Conservation (phyloP, 306 rosid genomes). For the Quercus rubra region DNA sequence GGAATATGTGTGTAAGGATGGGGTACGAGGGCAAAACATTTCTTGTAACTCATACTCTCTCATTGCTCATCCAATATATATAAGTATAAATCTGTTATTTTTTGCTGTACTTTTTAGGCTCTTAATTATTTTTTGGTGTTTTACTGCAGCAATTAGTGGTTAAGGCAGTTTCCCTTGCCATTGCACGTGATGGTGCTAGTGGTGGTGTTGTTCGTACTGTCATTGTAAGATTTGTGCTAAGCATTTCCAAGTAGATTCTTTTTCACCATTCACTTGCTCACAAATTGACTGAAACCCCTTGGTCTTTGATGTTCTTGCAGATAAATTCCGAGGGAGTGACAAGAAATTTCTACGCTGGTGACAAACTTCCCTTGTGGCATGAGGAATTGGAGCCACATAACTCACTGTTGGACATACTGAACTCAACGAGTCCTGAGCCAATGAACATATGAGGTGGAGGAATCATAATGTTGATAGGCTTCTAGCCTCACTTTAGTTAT, state of each 20-base stretch:
- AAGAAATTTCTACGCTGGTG: conserved; percentile 75
- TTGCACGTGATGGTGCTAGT: conserved; percentile 98
- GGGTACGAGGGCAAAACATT: not conserved
- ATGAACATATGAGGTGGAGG: conserved; percentile 59
- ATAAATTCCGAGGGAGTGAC: conserved; percentile 93
- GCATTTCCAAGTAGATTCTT: not conserved
- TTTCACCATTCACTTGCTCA: not conserved
- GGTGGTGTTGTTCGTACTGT: conserved; percentile 98
- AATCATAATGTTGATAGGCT: conserved; percentile 1
- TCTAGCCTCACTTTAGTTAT: conserved; percentile 8
- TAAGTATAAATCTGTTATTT: too few relatives aligned
- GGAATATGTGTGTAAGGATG: not conserved
- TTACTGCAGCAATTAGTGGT: conserved; percentile 66
- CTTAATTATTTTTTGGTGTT: conserved; percentile 6
- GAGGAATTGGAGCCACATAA: conserved; percentile 84
- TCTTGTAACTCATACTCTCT: not conserved
- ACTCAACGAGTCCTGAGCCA: conserved; percentile 59
- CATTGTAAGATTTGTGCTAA: conserved; percentile 47
- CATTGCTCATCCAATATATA: not conserved
- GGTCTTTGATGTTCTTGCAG: conserved; percentile 34
- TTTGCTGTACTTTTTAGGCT: not conserved
- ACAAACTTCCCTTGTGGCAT: conserved; percentile 83
- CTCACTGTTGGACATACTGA: conserved; percentile 72
- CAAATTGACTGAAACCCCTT: not conserved
- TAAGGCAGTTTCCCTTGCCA: conserved; percentile 95